A percentile compares a stretch with the other conserved stretches of the same genome.
These are phyloP conservation scores for Triangularia verruculosa DNA, from an alignment of 2,329 filamentous ascomycete genomes.

Conservation along the genomic window DNA sequence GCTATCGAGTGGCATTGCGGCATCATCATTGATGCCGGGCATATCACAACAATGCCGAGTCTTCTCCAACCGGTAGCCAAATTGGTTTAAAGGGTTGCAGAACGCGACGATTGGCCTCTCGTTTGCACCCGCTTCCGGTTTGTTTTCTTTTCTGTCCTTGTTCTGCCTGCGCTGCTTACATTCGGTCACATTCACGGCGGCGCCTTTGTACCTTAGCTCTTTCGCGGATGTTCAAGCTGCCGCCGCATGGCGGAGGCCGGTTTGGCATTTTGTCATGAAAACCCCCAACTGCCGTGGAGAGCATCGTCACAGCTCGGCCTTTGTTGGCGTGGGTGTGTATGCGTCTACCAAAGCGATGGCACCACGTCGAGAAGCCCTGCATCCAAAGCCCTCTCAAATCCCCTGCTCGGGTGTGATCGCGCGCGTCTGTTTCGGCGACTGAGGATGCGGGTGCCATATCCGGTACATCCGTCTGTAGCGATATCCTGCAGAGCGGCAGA, in stretches of 20 bases:
- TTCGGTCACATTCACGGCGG: neutral
- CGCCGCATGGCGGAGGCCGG: constrained; percentile 7
- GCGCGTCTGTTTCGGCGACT: constrained; percentile 13
- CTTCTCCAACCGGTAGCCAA: neutral
- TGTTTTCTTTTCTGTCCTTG: constrained; percentile 14
- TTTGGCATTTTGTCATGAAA: constrained; percentile 24
- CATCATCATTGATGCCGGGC: neutral
- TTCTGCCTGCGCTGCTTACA: constrained; percentile 4
- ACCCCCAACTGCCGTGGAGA: constrained; percentile 24
- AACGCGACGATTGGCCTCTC: constrained; percentile 8
- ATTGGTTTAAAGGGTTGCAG: constrained; percentile 5
- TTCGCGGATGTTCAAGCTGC: constrained; percentile 10
- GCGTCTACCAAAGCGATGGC: constrained; percentile 18
- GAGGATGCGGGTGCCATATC: constrained; percentile 25
- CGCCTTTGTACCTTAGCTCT: constrained; percentile 8
- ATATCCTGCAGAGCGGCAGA: constrained; percentile 19
- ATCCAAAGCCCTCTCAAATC: constrained; percentile 11
- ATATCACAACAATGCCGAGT: constrained; percentile 14
- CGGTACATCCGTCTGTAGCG: constrained; percentile 20
- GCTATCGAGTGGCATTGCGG: constrained; percentile 8
- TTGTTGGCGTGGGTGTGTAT: constrained; percentile 24
- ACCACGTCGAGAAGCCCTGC: constrained; percentile 20
- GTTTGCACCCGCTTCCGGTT: constrained; percentile 15
- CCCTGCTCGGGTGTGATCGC: constrained; percentile 18
- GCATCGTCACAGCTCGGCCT: neutral